Percentiles rank a stretch among this genome's conserved stretches.
These are phyloP conservation scores for Cordyceps cateniannulata DNA, from an alignment of 2,329 filamentous ascomycete species.

Conservation along the genomic window DNA sequence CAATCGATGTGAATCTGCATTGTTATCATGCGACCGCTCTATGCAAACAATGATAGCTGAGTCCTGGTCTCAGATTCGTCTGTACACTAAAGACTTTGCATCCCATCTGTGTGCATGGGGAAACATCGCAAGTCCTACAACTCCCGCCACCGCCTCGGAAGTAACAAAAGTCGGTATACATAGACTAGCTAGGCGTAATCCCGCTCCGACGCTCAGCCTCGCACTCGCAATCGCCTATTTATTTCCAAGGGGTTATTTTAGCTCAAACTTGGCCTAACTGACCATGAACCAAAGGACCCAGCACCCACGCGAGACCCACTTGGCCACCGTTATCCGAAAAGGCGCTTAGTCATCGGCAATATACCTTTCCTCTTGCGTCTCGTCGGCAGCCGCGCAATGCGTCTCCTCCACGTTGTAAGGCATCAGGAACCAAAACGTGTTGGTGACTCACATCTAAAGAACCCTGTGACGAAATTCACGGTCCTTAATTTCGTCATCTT, in stretches of 20 bases:
- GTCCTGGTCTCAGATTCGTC: too few species aligned
- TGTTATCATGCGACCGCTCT: too few species aligned
- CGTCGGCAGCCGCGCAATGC: neutral
- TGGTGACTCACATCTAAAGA: neutral
- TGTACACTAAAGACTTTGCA: too few species aligned
- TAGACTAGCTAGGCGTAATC: neutral
- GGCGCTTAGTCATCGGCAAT: slow-evolving; percentile 6
- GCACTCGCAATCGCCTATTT: neutral
- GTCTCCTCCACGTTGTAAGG: neutral
- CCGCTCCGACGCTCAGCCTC: neutral
- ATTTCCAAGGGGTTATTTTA: too few species aligned
- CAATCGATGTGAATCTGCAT: too few species aligned
- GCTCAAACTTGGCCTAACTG: neutral
- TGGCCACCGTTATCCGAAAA: neutral
- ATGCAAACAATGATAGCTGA: too few species aligned
- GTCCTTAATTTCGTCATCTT: neutral
- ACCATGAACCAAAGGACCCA: neutral
- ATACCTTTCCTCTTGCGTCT: neutral
- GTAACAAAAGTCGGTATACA: too few species aligned
- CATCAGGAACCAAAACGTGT: neutral
- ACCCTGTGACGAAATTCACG: neutral
- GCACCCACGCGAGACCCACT: neutral
- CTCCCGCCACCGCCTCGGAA: too few species aligned
- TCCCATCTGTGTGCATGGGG: too few species aligned
- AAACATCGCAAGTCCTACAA: too few species aligned